These are phyloP conservation scores for Talaromyces sp. DNA, from an alignment of 2,329 filamentous ascomycete genomes.

Conservation along the genomic window DNA sequence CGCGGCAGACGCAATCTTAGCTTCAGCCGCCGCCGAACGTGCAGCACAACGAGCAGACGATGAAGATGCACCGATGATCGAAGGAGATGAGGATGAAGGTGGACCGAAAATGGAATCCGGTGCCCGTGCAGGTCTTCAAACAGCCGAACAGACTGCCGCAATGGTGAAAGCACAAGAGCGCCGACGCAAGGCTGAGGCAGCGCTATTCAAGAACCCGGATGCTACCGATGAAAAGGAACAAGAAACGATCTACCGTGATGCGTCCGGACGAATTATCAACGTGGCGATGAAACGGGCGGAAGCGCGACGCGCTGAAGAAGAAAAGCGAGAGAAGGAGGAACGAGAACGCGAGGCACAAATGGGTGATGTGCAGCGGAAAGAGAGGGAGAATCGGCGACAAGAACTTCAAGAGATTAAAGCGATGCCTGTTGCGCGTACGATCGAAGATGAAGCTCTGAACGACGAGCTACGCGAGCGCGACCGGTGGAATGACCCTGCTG, in stretches of 20 bases:
- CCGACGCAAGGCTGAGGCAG: conserved; percentile 50
- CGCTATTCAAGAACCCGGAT: conserved; percentile 42
- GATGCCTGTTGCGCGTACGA: conserved; percentile 75
- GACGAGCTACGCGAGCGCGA: conserved; percentile 73
- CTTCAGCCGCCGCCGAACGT: conserved; percentile 69
- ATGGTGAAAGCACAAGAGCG: conserved; percentile 68
- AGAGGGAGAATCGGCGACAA: conserved; percentile 66
- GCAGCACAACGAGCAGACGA: conserved; percentile 55
- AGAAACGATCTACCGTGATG: conserved; percentile 94
- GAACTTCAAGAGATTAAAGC: conserved; percentile 77
- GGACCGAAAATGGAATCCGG: conserved; percentile 80
- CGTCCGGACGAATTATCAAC: conserved; percentile 91
- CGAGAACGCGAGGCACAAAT: conserved; percentile 71
- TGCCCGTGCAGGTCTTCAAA: conserved; percentile 84
- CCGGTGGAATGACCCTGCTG: conserved; percentile 94
- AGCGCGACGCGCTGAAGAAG: conserved; percentile 75
- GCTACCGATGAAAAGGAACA: conserved; percentile 53
- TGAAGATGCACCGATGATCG: conserved; percentile 50
- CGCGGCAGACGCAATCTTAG: conserved; percentile 78
- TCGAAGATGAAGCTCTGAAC: conserved; percentile 88
- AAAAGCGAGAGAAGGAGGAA: conserved; percentile 65
- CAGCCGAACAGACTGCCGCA: conserved; percentile 73
- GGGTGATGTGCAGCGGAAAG: conserved; percentile 80
- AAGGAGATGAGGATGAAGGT: conserved; percentile 42
- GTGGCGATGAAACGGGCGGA: conserved; percentile 88